Conservation (phyloP, 495 filamentous ascomycete genomes). For the Xylaria longipes region DNA sequence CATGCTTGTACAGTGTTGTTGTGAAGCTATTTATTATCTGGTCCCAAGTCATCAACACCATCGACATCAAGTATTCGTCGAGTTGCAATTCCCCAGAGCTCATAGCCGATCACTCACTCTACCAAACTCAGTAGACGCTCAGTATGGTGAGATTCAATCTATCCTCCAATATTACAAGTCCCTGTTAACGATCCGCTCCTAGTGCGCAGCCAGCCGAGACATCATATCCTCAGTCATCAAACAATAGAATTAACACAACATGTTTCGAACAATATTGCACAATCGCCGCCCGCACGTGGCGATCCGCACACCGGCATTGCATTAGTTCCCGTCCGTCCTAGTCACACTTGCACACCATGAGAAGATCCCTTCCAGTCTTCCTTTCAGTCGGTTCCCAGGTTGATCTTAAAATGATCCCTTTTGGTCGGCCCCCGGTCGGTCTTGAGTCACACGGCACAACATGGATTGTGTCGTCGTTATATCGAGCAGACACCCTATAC, state of each 20-base stretch:
- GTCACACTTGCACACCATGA: neutral
- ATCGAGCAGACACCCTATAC: neutral
- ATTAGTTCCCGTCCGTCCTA: slow-evolving; percentile 7
- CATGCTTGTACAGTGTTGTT: neutral
- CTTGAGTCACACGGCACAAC: neutral
- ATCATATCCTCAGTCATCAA: neutral
- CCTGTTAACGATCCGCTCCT: neutral
- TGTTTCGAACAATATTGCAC: neutral
- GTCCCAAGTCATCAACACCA: neutral
- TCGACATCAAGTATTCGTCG: neutral
- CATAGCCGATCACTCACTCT: neutral
- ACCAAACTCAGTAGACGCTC: neutral
- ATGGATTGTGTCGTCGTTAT: neutral
- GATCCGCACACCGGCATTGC: neutral
- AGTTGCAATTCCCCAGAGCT: neutral
- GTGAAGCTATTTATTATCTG: neutral
- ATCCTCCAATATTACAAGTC: neutral
- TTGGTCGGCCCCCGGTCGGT: neutral
- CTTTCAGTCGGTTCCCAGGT: neutral
- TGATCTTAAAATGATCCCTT: neutral
- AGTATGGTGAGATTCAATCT: neutral
- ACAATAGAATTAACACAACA: neutral
- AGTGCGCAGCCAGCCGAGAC: neutral
- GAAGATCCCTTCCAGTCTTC: neutral
- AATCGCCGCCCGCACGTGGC: neutral